Evolutionary conservation across 352 stramenopile species (phyloP).

Genomic region (Phytophthora pisi): DNA sequence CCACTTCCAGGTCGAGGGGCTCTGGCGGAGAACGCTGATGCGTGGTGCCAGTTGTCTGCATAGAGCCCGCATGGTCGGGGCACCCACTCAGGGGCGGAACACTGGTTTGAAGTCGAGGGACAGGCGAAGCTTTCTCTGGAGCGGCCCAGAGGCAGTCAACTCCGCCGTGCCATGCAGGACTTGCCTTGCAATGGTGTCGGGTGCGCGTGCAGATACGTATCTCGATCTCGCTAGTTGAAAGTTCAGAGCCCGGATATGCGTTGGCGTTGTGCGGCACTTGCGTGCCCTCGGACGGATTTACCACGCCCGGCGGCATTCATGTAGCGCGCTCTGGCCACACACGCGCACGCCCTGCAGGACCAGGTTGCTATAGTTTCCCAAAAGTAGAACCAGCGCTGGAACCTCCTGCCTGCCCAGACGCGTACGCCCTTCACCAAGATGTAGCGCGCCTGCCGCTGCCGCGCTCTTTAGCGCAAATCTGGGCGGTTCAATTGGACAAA

Average conservation of each 20-base stretch:
- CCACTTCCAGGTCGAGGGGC: too few species aligned
- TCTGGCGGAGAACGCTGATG: too few species aligned
- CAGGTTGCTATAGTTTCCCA: neutral
- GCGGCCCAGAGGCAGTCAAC: neutral
- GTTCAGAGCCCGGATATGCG: neutral
- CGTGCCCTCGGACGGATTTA: neutral
- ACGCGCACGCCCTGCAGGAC: too few species aligned
- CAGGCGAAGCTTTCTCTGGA: slow-evolving; percentile 7
- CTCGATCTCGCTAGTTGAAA: neutral
- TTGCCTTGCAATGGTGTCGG: neutral
- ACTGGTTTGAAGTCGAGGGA: slow-evolving; percentile 3
- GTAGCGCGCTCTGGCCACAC: neutral
- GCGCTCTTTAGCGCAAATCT: slow-evolving; percentile 3
- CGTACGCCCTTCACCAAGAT: neutral
- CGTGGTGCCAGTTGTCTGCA: slow-evolving; percentile 5
- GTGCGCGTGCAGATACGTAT: neutral
- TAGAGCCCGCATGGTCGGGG: slow-evolving; percentile 5
- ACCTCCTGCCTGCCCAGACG: neutral
- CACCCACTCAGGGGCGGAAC: too few species aligned
- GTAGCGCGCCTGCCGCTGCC: neutral
- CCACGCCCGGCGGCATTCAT: neutral
- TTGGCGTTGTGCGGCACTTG: slow-evolving; percentile 1
- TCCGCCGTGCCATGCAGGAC: neutral
- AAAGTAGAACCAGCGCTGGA: slow-evolving; percentile 1
- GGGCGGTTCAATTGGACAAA: slow-evolving; percentile 19